Conservation (phyloP, 2,329 filamentous ascomycete species). For the Madurella fahalii region DNA sequence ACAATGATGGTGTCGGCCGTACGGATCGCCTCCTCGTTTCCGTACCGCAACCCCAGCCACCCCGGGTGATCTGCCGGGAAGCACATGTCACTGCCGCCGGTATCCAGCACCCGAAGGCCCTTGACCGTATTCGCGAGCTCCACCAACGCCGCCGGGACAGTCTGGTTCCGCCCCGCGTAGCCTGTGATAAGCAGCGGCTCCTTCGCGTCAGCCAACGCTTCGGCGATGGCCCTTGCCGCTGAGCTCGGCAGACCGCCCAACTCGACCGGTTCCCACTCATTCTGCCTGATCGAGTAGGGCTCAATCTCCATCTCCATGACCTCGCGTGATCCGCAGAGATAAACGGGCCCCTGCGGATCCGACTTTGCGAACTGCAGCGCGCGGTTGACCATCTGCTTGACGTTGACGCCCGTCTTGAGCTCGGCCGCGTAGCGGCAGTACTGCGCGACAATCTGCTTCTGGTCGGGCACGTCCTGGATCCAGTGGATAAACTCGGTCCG, state of each 20-base stretch:
- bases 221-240: constrained; percentile 57
- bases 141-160: constrained; percentile 57
- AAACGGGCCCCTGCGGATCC: constrained; percentile 74
- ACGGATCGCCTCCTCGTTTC: constrained; percentile 66
- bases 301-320: constrained; percentile 81
- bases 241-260: constrained; percentile 54
- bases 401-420: constrained; percentile 77
- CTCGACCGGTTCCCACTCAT: constrained; percentile 66
- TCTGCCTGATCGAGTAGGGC: constrained; percentile 65
- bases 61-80: constrained; percentile 68
- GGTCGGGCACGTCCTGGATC: constrained; percentile 41
- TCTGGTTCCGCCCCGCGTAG: constrained; percentile 66
- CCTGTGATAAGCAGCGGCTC: constrained; percentile 68
- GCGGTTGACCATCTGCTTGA: constrained; percentile 86
- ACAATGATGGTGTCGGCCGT: constrained; percentile 82
- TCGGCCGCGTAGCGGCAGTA: constrained; percentile 83
- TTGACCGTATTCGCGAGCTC: constrained; percentile 64
- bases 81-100: constrained; percentile 75
- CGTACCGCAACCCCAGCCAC: constrained; percentile 69
- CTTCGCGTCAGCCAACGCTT: constrained; percentile 59
- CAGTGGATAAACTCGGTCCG: constrained; percentile 43
- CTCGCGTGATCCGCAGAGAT: constrained; percentile 73
- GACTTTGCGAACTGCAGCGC: constrained; percentile 77
- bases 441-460: constrained; percentile 60
- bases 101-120: constrained; percentile 68